Base-by-base conservation (phyloP, 2,329 filamentous ascomycete species). In the Alternaria arbusti region DNA sequence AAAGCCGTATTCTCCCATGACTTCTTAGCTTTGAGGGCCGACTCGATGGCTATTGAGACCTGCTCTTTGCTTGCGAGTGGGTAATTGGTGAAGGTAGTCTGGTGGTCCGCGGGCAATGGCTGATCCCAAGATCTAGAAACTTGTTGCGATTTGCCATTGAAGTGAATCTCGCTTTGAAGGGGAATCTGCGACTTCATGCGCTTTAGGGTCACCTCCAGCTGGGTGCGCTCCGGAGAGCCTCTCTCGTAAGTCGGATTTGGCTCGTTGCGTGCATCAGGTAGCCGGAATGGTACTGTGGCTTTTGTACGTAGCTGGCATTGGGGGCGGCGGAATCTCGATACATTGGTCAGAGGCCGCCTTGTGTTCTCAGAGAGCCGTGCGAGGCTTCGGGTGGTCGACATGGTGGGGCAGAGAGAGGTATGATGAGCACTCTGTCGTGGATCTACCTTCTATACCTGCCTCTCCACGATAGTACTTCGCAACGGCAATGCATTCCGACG, bases 1-100 rank as follows among this genome's bases (percentile, higher is more conserved):
- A 97, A 97, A 15, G 94, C 92, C 17, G 95, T 86, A 5, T 87
- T 85, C 75, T 94, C 93, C 95, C 95, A 98, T 22, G 88, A 87
- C 56, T 89, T 86, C 83, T 95, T 95, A 47, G 94, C 94, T 12
- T 88, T 88, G 45, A 97, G 87, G 22, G 95, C 94, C 20, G 92
- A 88, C 28, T 92, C 88, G 75, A 97, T 97, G 58, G 94, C 93
- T 32, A 84, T 83, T 59, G 87, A 85, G 69, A 97, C 91, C 75
- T 97, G 89, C 67, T 88, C 84, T 28, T 90, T 83, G 30, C 89
- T 90, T 60, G 94, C 94, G 67, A 91, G 90, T 69, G 93, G 92
- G 83, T 95, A 97, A 55, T 87, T 90, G 47, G 95, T 94, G 63
- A 97, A 86, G 12, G 87, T 85, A 30, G 87, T 86, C 60, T 87